A percentile compares a stretch with the other conserved stretches of the same genome.
phyloP scores from a whole-genome alignment of 2,329 filamentous ascomycete species.

The Colletotrichum truncatum region DNA sequence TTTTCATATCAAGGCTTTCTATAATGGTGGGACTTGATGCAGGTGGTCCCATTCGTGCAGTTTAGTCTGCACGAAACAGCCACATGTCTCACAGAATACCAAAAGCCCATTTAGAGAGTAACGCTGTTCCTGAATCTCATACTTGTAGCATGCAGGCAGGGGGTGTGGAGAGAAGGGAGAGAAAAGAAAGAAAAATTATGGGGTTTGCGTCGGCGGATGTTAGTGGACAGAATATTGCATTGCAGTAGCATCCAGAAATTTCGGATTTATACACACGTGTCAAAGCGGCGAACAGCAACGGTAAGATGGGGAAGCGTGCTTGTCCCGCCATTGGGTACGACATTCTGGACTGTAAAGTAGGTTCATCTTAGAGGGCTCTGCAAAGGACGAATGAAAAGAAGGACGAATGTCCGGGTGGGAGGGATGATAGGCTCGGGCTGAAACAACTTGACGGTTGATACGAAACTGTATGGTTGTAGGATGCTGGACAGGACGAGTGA shows the following conservation, averaged over 20 bases:
- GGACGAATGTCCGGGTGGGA: background rate
- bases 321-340: slow-evolving; percentile 5
- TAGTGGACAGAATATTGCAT: background rate
- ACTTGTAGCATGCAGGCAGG: background rate
- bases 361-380: slow-evolving; percentile 14
- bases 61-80: slow-evolving; percentile 13
- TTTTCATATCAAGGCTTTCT: background rate
- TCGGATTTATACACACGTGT: background rate
- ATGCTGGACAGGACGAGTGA: slow-evolving; percentile 8
- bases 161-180: background rate
- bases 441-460: slow-evolving; percentile 20
- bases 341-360: background rate
- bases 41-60: slow-evolving; percentile 5
- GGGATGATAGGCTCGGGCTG: slow-evolving; percentile 19
- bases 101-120: slow-evolving; percentile 2
- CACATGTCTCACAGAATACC: slow-evolving; percentile 21
- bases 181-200: background rate
- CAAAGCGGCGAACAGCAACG: background rate
- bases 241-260: background rate
- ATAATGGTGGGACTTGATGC: background rate
- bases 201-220: background rate
- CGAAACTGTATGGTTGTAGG: slow-evolving; percentile 4
- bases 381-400: slow-evolving; percentile 12
- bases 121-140: slow-evolving; percentile 12
- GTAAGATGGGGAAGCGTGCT: background rate